Evolutionary conservation across 176 grass and related monocot species (phyloP), one percentile per base, ranked within the genome.

Genomic region (Otatea glauca): DNA sequence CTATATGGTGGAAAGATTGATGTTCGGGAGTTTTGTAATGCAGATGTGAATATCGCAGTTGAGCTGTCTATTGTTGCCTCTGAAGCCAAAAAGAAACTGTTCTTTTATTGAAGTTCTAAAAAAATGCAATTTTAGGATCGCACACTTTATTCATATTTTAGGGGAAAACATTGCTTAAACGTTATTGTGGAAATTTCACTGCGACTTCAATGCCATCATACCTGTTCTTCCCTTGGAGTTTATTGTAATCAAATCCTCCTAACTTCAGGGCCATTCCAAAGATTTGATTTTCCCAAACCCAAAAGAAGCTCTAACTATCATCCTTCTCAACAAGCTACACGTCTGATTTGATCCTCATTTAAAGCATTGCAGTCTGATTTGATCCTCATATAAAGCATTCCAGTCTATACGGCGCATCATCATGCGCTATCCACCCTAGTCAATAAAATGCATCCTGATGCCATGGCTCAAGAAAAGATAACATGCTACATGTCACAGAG

Each of bases 21-120:
- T 87, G 38, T 68, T 82, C 43, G 53, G 60, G 88, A 87, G 21
- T 85, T 94, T 70, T 60, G 84, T 23, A 77, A 88, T 25, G 82
- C 79, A 78, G 92, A 88, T 74, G 78, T 89, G 61, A 65, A 83
- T 68, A 89, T 90, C 77, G 89, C 92, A 27, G 73, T 94, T 88
- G 91, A 98, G 70, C 89, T 98, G 78, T 94, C 90, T 64, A 84
- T 97, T 78, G 84, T 89, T 86, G 95, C 95, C 50, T 98, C 95
- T 85, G 95, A 98, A 88, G 95, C 95, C 76, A 88, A 37, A 35
- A 24, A 65, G 4, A 24, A 27, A 54, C 3, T 16, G 1, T 42
- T 9, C 2, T 77, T 58, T 53, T 17, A 11, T 24, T 35, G 16
- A 34, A 44, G 17, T 50, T 21, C 6, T 18, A 12, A 16, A 11